Conservation (phyloP, 768 basidiomycete species). For the Mycena vitilis region DNA sequence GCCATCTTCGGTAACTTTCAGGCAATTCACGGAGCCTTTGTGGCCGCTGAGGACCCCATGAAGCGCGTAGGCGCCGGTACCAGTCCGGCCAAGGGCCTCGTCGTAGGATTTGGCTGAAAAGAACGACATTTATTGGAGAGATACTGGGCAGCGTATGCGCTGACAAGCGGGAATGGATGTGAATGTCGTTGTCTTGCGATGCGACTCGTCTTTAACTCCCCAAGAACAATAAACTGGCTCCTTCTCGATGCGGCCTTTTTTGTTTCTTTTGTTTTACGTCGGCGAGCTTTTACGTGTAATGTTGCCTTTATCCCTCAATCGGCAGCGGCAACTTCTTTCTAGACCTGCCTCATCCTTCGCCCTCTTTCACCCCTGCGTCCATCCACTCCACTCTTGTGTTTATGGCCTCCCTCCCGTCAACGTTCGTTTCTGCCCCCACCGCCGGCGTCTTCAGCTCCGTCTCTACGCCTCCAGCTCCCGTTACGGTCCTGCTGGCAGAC, state of each 20-base stretch:
- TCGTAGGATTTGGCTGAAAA: not conserved
- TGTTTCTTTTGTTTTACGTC: too few species aligned
- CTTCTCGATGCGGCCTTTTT: too few species aligned
- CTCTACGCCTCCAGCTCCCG: not conserved
- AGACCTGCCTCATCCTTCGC: too few species aligned
- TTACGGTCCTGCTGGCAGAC: not conserved
- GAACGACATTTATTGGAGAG: not conserved
- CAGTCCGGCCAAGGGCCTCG: not conserved
- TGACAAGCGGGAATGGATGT: too few species aligned
- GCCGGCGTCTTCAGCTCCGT: not conserved
- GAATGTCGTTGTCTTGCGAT: too few species aligned
- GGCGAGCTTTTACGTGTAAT: too few species aligned
- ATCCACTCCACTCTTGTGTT: not conserved
- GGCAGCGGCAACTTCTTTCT: too few species aligned
- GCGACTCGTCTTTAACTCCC: too few species aligned
- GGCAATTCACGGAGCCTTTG: not conserved
- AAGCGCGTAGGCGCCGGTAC: not conserved
- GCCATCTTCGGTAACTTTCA: slow-evolving; percentile 17
- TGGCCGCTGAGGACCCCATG: not conserved
- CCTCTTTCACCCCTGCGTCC: too few species aligned
- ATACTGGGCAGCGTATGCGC: too few species aligned
- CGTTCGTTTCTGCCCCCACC: not conserved
- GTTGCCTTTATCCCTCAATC: too few species aligned
- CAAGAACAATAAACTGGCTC: too few species aligned
- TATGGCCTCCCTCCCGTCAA: not conserved